Conservation (phyloP, 2,329 filamentous ascomycete species). For the Fusarium sarcochroum region DNA sequence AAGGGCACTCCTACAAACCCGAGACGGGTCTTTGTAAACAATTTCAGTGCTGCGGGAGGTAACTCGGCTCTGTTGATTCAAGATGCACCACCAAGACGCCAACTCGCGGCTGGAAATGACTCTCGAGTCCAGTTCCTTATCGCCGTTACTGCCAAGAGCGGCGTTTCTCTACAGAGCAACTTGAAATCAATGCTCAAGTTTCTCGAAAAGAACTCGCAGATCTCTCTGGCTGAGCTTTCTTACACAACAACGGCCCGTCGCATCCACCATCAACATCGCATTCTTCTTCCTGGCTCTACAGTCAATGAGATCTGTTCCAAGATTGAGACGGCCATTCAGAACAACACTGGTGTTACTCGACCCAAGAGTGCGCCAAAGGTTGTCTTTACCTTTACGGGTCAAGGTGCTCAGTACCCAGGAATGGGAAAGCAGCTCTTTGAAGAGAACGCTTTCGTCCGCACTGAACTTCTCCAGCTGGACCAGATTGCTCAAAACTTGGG, state of each 20-base stretch:
- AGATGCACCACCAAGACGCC: conserved; percentile 57
- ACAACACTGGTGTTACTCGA: conserved; percentile 18
- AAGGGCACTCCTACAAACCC: conserved; percentile 54
- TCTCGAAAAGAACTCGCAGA: conserved; percentile 43
- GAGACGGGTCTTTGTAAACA: conserved; percentile 71
- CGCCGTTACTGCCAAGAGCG: conserved; percentile 25
- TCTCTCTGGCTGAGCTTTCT: conserved; percentile 64
- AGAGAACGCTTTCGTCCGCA: conserved; percentile 51
- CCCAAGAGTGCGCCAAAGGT: conserved; percentile 32
- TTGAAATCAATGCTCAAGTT: conserved; percentile 24
- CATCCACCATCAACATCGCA: conserved; percentile 60
- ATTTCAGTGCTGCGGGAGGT: conserved; percentile 79
- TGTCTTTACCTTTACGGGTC: conserved; percentile 61
- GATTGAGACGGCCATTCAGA: conserved; percentile 18
- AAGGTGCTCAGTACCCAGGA: conserved; percentile 55
- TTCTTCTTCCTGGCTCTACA: conserved; percentile 45
- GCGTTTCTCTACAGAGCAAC: conserved; percentile 27
- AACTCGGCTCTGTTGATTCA: conserved; percentile 78
- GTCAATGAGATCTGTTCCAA: conserved; percentile 13
- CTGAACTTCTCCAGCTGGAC: conserved; percentile 53
- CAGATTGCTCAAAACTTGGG: conserved; percentile 48
- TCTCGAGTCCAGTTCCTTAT: conserved; percentile 23
- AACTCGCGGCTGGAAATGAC: conserved; percentile 60
- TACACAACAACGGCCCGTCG: conserved; percentile 55
- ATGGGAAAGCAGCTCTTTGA: conserved; percentile 55